Conservation (phyloP, 2,329 filamentous ascomycete genomes). For the Aspergillus oerlinghausenensis region DNA sequence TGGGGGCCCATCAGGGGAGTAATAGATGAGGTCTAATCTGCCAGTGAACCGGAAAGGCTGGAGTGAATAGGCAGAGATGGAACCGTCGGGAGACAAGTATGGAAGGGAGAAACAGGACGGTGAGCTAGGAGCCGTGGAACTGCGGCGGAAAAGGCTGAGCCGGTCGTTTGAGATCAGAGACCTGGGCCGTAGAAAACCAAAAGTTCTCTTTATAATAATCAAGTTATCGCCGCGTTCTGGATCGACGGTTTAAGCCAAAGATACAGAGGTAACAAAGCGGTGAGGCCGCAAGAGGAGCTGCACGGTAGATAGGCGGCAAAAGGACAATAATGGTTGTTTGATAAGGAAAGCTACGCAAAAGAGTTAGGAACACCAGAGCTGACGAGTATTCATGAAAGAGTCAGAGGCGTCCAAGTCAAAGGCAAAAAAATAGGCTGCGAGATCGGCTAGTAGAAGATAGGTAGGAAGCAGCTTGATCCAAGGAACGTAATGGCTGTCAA, state of each 20-base stretch:
- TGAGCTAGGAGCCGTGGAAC: constrained; percentile 15
- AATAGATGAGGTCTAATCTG: constrained; percentile 8
- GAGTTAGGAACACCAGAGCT: neutral
- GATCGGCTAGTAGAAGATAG: constrained; percentile 25
- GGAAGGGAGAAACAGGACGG: constrained; percentile 1
- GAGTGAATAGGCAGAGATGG: constrained; percentile 9
- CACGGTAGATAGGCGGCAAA: constrained; percentile 5
- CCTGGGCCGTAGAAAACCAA: neutral
- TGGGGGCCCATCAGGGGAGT: constrained; percentile 33
- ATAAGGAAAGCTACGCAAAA: neutral
- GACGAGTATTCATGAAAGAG: constrained; percentile 12
- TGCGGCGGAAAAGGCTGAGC: constrained; percentile 5
- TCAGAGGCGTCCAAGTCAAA: neutral
- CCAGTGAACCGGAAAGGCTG: constrained; percentile 7
- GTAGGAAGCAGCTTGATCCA: constrained; percentile 23
- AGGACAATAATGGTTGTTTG: neutral
- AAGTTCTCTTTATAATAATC: neutral
- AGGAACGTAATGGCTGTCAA: constrained; percentile 16
- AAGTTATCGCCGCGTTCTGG: neutral
- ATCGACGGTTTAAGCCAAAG: neutral
- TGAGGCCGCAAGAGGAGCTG: constrained; percentile 14
- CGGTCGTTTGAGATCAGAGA: constrained; percentile 1
- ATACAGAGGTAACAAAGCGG: constrained; percentile 12
- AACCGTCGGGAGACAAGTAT: constrained; percentile 12
- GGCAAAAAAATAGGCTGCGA: constrained; percentile 8